Evolutionary conservation across 2,329 filamentous ascomycete genomes (phyloP).

Genomic region (Pestalotiopsis sp.): DNA sequence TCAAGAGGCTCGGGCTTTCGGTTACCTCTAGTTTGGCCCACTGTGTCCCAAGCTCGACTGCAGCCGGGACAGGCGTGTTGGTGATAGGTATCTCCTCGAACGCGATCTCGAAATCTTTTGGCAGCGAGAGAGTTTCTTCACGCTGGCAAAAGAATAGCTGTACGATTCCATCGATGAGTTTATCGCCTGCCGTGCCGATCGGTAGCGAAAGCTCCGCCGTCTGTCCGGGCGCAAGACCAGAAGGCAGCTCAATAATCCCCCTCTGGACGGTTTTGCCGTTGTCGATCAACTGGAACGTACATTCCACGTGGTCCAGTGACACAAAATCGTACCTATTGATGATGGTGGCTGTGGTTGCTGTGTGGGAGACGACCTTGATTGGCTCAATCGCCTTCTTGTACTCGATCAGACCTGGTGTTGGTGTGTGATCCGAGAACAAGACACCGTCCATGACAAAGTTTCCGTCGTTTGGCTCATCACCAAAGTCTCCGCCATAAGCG

Average conservation of each 20-base stretch:
- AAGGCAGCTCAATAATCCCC: conserved; percentile 27
- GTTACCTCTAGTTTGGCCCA: conserved; percentile 21
- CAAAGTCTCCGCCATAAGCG: conserved; percentile 59
- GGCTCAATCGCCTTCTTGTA: conserved; percentile 51
- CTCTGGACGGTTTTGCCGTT: conserved; percentile 26
- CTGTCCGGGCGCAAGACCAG: conserved; percentile 26
- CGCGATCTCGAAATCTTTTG: conserved; percentile 29
- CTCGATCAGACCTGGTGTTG: conserved; percentile 44
- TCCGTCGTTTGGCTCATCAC: conserved; percentile 57
- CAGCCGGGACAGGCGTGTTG: conserved; percentile 1
- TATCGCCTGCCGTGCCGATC: not conserved
- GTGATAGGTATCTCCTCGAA: conserved; percentile 29
- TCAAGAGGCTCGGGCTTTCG: conserved; percentile 25
- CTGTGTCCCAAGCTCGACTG: not conserved
- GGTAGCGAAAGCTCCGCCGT: conserved; percentile 26
- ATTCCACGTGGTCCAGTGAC: conserved; percentile 40
- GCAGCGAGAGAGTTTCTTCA: conserved; percentile 22
- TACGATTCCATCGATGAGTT: conserved; percentile 23
- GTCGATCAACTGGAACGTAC: conserved; percentile 30
- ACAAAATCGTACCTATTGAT: conserved; percentile 45
- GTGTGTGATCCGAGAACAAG: conserved; percentile 47
- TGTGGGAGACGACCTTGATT: conserved; percentile 42
- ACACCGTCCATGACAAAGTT: conserved; percentile 58
- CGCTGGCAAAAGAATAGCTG: conserved; percentile 29
- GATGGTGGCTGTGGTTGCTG: conserved; percentile 30